Evolutionary conservation across 169 alveolate species (phyloP).

Genomic region (Cardiosporidium cionae): DNA sequence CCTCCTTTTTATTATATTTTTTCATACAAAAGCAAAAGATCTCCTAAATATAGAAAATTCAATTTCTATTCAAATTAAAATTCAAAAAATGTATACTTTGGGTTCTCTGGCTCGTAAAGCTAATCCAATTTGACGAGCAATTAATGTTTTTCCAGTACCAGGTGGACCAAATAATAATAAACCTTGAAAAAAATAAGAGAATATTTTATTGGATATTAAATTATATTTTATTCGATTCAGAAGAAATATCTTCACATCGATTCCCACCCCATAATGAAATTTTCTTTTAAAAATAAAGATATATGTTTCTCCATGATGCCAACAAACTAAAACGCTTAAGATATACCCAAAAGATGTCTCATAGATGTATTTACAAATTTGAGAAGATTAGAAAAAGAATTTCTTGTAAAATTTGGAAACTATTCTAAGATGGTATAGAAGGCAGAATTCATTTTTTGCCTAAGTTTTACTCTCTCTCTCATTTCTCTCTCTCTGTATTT

Average conservation of each 20-base stretch:
- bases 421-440: background rate
- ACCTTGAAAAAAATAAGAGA: slow-evolving; percentile 50
- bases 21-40: no score
- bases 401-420: background rate
- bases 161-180: slow-evolving; percentile 99
- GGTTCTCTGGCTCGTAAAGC: slow-evolving; percentile 91
- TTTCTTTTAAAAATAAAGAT: no score
- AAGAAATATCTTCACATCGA: no score
- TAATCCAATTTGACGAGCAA: slow-evolving; percentile 98
- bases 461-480: background rate
- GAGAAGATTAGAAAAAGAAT: background rate
- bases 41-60: no score
- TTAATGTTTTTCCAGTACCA: slow-evolving; percentile 99
- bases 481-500: background rate
- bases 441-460: background rate
- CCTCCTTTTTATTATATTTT: no score
- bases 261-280: no score
- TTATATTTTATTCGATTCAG: no score
- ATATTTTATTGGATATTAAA: no score
- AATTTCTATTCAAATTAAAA: no score
- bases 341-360: no score
- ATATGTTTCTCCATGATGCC: no score
- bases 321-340: no score
- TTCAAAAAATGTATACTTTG: slow-evolving; percentile 50
- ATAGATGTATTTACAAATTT: background rate